Evolutionary conservation across 176 grass and related monocot species (phyloP).

Genomic region (Thalia dealbata): DNA sequence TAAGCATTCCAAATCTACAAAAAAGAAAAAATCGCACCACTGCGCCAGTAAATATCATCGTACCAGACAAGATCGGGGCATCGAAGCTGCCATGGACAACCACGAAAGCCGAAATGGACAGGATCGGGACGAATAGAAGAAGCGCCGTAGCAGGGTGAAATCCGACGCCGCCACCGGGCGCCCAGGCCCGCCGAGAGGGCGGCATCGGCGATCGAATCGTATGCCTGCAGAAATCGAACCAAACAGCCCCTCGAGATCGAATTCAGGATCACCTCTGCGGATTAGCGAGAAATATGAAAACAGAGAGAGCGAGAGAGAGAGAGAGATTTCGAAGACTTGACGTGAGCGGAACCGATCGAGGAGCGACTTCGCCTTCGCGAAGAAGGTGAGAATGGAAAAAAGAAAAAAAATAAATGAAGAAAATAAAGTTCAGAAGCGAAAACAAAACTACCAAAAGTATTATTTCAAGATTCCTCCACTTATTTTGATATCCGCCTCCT

Average conservation of each 20-base stretch:
- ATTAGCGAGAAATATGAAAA: not conserved
- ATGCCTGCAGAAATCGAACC: not conserved
- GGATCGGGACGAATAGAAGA: conserved; percentile 55
- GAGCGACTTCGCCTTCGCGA: not conserved
- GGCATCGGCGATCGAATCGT: conserved; percentile 30
- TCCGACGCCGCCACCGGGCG: not conserved
- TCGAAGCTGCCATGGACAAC: conserved; percentile 33
- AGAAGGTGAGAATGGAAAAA: not conserved
- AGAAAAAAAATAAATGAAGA: not conserved
- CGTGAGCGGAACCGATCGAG: not conserved
- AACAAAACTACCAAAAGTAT: too few relatives aligned
- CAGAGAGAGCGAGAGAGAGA: not conserved
- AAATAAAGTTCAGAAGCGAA: too few relatives aligned
- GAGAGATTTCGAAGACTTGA: not conserved
- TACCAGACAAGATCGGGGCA: conserved; percentile 47
- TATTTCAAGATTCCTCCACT: too few relatives aligned
- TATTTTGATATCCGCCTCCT: too few relatives aligned
- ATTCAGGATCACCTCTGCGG: not conserved
- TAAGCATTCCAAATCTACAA: not conserved
- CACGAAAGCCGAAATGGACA: conserved; percentile 51
- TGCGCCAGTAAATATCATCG: conserved; percentile 7
- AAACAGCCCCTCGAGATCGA: not conserved
- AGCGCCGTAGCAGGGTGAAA: conserved; percentile 30
- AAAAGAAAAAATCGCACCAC: not conserved
- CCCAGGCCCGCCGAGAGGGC: not conserved